A percentile compares a stretch with the other conserved stretches of the same genome.
Evolutionary conservation across 257 asterid genomes (phyloP).

Genomic region (Nicotiana knightiana): DNA sequence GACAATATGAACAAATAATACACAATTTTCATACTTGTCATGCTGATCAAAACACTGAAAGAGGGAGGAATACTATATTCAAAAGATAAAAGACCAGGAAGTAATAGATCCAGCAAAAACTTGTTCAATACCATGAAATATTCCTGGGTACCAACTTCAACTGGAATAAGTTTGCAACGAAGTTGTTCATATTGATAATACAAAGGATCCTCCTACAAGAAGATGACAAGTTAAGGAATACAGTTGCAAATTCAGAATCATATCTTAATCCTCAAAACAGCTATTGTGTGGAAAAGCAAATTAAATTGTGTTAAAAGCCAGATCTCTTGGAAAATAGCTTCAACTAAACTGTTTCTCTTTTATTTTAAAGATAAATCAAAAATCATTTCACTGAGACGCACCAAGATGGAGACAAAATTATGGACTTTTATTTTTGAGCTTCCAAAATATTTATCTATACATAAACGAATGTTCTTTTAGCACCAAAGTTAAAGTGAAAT

Average conservation of each 20-base stretch:
- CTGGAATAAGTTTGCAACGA: slow-evolving; percentile 62
- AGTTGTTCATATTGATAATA: slow-evolving; percentile 72
- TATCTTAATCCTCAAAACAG: neutral
- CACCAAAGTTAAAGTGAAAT: neutral
- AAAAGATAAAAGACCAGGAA: slow-evolving; percentile 4
- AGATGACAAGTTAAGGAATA: slow-evolving; percentile 1
- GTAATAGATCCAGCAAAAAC: slow-evolving; percentile 18
- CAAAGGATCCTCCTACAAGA: slow-evolving; percentile 61
- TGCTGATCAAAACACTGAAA: neutral
- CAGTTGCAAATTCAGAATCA: neutral
- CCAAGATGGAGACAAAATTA: neutral
- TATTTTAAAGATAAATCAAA: slow-evolving; percentile 5
- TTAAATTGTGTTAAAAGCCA: neutral
- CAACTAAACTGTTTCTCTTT: neutral
- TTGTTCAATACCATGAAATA: slow-evolving; percentile 39
- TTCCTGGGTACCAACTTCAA: slow-evolving; percentile 58
- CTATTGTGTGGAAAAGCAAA: neutral
- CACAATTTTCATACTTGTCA: neutral
- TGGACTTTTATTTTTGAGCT: neutral
- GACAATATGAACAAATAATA: neutral
- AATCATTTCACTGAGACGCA: neutral
- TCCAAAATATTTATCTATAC: neutral
- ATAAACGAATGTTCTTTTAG: neutral
- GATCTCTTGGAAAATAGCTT: neutral
- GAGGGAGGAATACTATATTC: slow-evolving; percentile 2